phyloP scores from a whole-genome alignment of 2,329 filamentous ascomycete genomes.

The Ceratocystis alfenasii region DNA sequence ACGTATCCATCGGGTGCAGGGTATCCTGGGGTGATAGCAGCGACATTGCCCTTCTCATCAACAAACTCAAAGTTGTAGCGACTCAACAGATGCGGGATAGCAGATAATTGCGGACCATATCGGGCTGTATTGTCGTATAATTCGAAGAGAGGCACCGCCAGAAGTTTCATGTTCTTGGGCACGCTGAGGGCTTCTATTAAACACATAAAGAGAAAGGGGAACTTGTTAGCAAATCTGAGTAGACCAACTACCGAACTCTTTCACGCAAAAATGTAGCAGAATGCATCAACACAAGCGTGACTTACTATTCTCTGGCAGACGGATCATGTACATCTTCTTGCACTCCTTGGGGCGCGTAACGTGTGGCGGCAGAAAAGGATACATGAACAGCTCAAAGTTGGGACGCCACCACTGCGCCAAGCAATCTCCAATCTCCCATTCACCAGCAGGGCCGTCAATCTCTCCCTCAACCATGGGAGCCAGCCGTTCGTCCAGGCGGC shows the following conservation, averaged over 20 bases:
- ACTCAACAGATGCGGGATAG: conserved; percentile 87
- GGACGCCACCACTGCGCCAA: conserved; percentile 97
- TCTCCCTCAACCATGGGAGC: conserved; percentile 80
- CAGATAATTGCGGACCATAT: conserved; percentile 90
- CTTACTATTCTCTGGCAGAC: conserved; percentile 81
- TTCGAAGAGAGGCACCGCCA: conserved; percentile 93
- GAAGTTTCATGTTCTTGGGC: conserved; percentile 98
- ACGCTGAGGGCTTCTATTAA: conserved; percentile 84
- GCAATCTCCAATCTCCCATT: conserved; percentile 91
- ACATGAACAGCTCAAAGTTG: conserved; percentile 99
- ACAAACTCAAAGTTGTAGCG: conserved; percentile 97
- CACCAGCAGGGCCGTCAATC: conserved; percentile 61
- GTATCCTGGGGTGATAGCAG: conserved; percentile 69
- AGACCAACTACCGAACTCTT: too few species aligned
- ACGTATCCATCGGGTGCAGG: conserved; percentile 42
- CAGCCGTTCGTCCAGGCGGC: conserved; percentile 79
- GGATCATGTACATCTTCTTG: conserved; percentile 97
- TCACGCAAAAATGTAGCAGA: not conserved
- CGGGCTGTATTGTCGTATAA: conserved; percentile 93
- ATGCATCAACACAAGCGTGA: conserved; percentile 20
- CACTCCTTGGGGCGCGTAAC: conserved; percentile 95
- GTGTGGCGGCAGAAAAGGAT: conserved; percentile 92
- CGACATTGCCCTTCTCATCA: conserved; percentile 80
- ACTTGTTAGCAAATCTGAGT: conserved; percentile 24
- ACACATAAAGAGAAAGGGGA: not conserved